Base-by-base conservation (phyloP, 176 grass and related monocot genomes). In the Carex parvula region DNA sequence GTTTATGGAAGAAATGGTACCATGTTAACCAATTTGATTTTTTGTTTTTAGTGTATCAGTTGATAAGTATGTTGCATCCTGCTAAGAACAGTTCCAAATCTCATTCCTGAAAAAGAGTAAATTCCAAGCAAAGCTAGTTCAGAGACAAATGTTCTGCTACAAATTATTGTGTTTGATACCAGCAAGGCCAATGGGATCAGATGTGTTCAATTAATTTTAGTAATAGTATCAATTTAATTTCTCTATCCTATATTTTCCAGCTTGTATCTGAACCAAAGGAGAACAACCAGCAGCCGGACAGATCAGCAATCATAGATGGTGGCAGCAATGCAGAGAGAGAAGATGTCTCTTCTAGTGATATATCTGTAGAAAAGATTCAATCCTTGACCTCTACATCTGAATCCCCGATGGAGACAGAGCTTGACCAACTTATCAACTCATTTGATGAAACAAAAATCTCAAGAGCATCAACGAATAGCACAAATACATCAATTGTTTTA, bases 341-440 rank as follows among this genome's bases (percentile, higher is more conserved):
- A 73, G 63, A 57, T 48, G 33, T 16, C 29, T 77, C 66, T 41
- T n/a, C 83, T 14, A 16, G 41, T 82, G 20, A n/a, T 70, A 26
- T 41, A 64, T 83, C 58, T 7, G 56, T 62, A 20, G 65, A 87
- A 75, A 88, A 68, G 76, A 72, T 21, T 61, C 60, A 87, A 81
- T 57, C 77, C 6, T 84, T 69, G 58, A 67, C 73, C 64, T 65
- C 61, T 35, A 55, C 74, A 57, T 74, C 82, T 11, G 29, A 63
- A 26, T 52, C 57, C 70, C 44, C 76, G 82, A 89, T 92, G 70
- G 90, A 91, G 62, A 86, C 91, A 32, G 90, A 97, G 32, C 92
- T 92, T 54, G 94, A 92, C 24, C 67, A 88, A 90, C 90, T 94
- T 77, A 89, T 94, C 65, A 70, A 90, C 80, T 89, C 92, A 41